Evolutionary conservation across 306 rosid species (phyloP).

Genomic region (Pyrus bretschneideri): DNA sequence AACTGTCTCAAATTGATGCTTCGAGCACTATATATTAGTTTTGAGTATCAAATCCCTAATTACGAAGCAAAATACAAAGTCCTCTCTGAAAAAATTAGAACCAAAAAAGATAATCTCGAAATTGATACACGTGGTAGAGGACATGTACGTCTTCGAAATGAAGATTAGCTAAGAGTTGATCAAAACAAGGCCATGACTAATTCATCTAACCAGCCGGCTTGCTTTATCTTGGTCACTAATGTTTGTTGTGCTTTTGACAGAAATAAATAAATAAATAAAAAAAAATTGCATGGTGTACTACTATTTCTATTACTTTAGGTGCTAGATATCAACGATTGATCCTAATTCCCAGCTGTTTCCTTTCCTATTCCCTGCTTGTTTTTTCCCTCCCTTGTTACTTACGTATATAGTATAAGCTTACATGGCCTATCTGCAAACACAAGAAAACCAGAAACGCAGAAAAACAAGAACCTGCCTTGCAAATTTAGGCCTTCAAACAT

Average conservation of each 20-base stretch:
- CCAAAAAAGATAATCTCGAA: neutral
- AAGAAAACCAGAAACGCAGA: neutral
- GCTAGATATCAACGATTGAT: constrained; percentile 7
- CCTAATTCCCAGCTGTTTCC: neutral
- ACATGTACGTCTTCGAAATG: neutral
- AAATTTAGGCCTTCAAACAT: neutral
- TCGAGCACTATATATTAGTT: too few species aligned
- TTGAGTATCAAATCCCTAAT: neutral
- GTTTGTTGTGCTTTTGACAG: neutral
- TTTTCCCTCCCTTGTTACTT: constrained; percentile 1
- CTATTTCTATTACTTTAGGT: neutral
- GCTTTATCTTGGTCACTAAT: neutral
- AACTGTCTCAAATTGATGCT: too few species aligned
- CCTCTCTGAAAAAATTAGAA: neutral
- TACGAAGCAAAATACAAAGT: neutral
- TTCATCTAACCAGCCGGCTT: constrained; percentile 12
- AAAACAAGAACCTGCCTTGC: neutral
- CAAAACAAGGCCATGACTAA: constrained; percentile 8
- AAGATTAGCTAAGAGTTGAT: neutral
- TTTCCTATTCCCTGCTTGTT: neutral
- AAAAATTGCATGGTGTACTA: neutral
- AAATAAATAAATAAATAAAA: neutral
- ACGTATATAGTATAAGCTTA: neutral
- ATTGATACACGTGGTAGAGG: neutral
- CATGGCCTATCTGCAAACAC: neutral